Base-by-base conservation (phyloP, 192 early-diverging fungal species). In the Spizellomyces punctatus region DNA sequence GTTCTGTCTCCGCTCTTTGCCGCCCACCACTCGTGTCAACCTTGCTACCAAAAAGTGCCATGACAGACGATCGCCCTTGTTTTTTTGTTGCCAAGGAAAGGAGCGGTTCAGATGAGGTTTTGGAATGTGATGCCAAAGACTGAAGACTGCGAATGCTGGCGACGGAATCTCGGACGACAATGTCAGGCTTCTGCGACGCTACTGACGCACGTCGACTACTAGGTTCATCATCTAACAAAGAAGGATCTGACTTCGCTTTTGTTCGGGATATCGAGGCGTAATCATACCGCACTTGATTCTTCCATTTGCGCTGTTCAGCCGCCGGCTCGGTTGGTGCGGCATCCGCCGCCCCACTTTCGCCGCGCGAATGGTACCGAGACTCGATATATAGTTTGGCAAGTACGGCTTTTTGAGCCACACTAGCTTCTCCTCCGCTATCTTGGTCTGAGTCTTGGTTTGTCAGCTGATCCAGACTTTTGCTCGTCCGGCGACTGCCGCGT, bases 321-420 rank as follows among this genome's bases (percentile, higher is more conserved):
- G 69, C 22, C 17, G 17, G 14, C 17, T 16, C 50, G 19, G 60
- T 12, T 5, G 14, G 12, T 17, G 44, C 36, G 17, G 63, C 22
- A 61, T 61, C 59, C 22, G 1, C 59, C 16, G 21, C 12, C 16
- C 12, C 12, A n/a, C 21, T 14, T 16, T 64, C 42, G 21, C 50
- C 22, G 12, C 21, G 36, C 47, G 14, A 60, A 41, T 65, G 64
- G 57, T 75, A 75, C 8, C 73, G 65, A 10, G 46, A 8, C 44
- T 75, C 66, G 56, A 75, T 75, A 64, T 69, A 75, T 10, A 63
- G 63, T 45, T 75, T 75, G 46, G 73, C 73, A 5, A 75, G 46
- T 19, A 50, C 43, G 14, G 71, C 71, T 46, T 72, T 72, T 14
- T 63, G 71, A 6, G 50, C 63, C 2, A 55, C 72, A 36, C 27